Base-by-base conservation (phyloP, 257 asterid genomes). In the Solanum pimpinellifolium region DNA sequence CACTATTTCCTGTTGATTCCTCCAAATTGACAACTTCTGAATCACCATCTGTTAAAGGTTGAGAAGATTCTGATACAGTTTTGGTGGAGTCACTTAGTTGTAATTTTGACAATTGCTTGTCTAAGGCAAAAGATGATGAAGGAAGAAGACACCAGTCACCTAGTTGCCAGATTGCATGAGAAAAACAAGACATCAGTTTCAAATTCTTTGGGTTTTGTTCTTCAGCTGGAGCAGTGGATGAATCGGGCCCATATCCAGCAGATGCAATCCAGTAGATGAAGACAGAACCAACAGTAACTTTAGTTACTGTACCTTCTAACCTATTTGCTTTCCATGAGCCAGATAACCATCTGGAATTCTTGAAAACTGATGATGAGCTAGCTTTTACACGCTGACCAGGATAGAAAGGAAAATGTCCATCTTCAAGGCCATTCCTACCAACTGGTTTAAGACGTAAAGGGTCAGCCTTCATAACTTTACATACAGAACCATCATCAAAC, bases 61-160 rank as follows among this genome's bases (percentile, higher is more conserved):
- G 98, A 89, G 90, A 90, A 88, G 93, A 92, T 90, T 93, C 98
- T 84, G 90, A 93, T 87, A 90, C 97, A n/a, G 89, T 92, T 87
- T 92, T 92, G 68, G 90, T 86, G 87, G 91, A 91, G 86, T 90
- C 91, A 69, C 87, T 86, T 52, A 92, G 89, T 86, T 93, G 95
- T 87, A 87, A 82, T 88, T 91, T 93, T 59, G 90, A 69, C 74
- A 90, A 85, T 86, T 90, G 93, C 91, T 91, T 91, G 87, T 92
- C 95, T 84, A 89, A 83, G 52, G 86, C 83, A 9, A 88, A 44
- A 87, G 83, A 86, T 74, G 93, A 86, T 27, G 94, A 88, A 56
- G 95, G 97, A 88, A 93, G 95, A 84, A 95, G 91, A 91, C 99
- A 97, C 99, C 99, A 97, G 89, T 97, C 99, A 88, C 99, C 99